Evolutionary conservation across 176 grass and related monocot genomes (phyloP), one percentile per base, ranked within the genome.

Genomic region (Oryza glumipatula): DNA sequence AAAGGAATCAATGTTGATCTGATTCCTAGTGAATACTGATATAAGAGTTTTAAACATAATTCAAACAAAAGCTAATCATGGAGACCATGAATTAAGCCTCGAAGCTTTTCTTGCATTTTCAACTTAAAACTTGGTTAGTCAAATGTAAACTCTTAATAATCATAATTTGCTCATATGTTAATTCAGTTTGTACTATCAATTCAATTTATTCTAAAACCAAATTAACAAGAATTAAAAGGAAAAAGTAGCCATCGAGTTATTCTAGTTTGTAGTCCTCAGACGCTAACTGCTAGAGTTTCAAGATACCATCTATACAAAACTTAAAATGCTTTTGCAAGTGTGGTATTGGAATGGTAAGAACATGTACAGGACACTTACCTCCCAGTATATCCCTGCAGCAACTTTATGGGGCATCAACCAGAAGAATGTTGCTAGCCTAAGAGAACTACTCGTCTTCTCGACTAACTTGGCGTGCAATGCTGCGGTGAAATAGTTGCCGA

Each of bases 381-480:
- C 89, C 96, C 89, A 95, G 70, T 98, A 98, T 87, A 98, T 98
- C 91, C 93, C 90, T 67, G 89, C 88, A 67, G 87, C 89, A 90
- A 95, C 96, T 79, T 95, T 98, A 75, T 95, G 96, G 0, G 96
- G 93, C 93, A 98, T 95, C 70, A 98, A 74, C 96, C 96, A 98
- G 81, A 95, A 98, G 86, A 85, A 95, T 41, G 65, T 85, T 87
- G 89, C 89, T 38, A 95, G 22, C 32, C 64, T 92, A 52, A 92
- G 7, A 9, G 76, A 86, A 88, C 68, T 84, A 60, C 41, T 87
- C 1, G 90, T 87, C 26, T 84, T 72, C 39, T 87, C 79, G 67
- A 92, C 81, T 79, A 86, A 69, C 61, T 89, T 93, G 81, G 93
- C 89, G 11, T 87, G 77, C 82, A 98, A 88, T 85, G 84, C 72